Percentiles rank a stretch among this genome's conserved stretches.
These are phyloP conservation scores for Wickerhamiella musiphila DNA, from an alignment of 805 yeast species.

Conservation along the genomic window DNA sequence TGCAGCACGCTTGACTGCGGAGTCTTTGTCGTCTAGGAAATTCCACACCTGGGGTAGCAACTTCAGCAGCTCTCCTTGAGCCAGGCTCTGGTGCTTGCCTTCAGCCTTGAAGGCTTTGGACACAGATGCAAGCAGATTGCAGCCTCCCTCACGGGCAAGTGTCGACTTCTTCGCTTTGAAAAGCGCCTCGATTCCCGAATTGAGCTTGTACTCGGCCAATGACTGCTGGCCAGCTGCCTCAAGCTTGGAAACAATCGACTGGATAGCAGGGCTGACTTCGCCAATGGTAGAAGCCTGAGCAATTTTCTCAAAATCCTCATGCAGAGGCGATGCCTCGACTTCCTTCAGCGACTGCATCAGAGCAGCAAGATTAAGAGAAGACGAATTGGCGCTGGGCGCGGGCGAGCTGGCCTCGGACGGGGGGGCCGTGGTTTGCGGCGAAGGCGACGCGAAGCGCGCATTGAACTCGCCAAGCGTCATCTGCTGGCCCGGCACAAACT, in stretches of 20 bases:
- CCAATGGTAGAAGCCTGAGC: constrained; percentile 33
- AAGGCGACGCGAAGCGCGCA: neutral
- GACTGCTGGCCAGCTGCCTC: constrained; percentile 27
- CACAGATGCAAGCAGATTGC: constrained; percentile 43
- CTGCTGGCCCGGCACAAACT: constrained; percentile 7
- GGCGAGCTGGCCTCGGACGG: constrained; percentile 12
- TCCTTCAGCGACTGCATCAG: constrained; percentile 57
- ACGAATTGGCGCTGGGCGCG: constrained; percentile 45
- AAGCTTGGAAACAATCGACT: constrained; percentile 34
- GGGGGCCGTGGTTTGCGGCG: constrained; percentile 1
- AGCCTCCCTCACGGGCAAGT: constrained; percentile 59
- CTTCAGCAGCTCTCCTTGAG: constrained; percentile 55
- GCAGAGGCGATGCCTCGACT: constrained; percentile 47
- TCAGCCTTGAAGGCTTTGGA: constrained; percentile 41
- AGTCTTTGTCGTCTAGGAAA: constrained; percentile 71
- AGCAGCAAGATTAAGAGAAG: constrained; percentile 32
- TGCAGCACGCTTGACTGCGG: constrained; percentile 72
- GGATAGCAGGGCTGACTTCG: constrained; percentile 39
- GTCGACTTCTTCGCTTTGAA: constrained; percentile 59
- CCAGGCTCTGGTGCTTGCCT: constrained; percentile 45
- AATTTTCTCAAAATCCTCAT: constrained; percentile 36
- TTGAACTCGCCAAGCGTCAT: neutral
- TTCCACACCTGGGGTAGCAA: constrained; percentile 52
- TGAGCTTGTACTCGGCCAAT: constrained; percentile 48
- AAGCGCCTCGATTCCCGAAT: constrained; percentile 45